phyloP scores from a whole-genome alignment of 2,329 filamentous ascomycete genomes.

The Monilinia fructigena region DNA sequence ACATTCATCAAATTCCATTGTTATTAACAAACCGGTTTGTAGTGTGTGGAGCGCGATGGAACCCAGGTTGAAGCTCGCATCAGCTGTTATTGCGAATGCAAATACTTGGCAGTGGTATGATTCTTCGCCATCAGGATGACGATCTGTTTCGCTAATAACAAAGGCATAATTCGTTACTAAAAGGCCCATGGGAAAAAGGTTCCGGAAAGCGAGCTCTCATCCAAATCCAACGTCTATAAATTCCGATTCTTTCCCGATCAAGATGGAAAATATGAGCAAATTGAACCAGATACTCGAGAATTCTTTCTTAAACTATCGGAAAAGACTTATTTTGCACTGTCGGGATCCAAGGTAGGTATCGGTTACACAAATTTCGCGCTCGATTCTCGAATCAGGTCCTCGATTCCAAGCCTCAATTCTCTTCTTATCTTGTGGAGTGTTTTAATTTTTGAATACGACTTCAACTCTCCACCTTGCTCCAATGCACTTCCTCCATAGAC shows the following conservation, averaged over 20 bases:
- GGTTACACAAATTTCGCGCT: neutral
- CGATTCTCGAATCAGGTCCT: neutral
- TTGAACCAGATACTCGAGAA: neutral
- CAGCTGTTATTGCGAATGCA: neutral
- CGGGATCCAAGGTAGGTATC: neutral
- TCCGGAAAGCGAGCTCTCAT: neutral
- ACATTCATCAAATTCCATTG: neutral
- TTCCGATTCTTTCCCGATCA: neutral
- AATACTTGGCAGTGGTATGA: conserved; percentile 8
- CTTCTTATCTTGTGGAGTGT: neutral
- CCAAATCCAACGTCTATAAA: neutral
- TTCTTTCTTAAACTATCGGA: neutral
- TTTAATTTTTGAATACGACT: neutral
- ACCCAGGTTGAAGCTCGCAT: neutral
- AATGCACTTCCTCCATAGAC: neutral
- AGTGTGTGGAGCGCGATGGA: conserved; percentile 9
- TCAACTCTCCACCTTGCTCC: neutral
- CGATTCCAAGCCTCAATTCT: neutral
- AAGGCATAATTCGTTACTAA: conserved; percentile 5
- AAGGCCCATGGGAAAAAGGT: neutral
- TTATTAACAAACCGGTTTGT: neutral
- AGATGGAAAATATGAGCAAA: neutral
- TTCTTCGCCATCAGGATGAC: neutral
- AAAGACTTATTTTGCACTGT: neutral
- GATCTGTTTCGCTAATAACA: neutral